Evolutionary conservation across 2,329 filamentous ascomycete genomes (phyloP), one percentile per base, ranked within the genome.

Genomic region (Ascochyta viciae-villosae): DNA sequence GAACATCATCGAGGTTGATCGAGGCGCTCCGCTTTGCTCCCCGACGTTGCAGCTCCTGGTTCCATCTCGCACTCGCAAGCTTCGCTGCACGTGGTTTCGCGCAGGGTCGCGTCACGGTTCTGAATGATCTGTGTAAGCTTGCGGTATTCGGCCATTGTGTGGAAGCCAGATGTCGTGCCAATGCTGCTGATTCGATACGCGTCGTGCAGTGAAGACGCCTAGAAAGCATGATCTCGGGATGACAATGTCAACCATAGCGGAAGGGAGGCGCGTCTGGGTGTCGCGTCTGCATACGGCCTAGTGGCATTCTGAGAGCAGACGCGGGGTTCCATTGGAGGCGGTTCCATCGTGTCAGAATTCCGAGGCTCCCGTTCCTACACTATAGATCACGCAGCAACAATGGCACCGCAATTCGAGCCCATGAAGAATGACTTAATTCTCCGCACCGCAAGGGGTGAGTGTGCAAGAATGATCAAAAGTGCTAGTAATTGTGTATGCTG

Each of bases 381-480:
- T 27, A 29, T 31, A 64, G 50, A 50, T 22, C n/a, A 19, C 38
- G 43, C 24, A 42, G 46, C 61, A 64, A 83, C 68, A 63, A 92
- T 92, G 89, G 80, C 81, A 59, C 82, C 86, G 67, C 78, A 87
- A 68, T 97, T 97, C 69, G 87, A 88, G 69, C 91, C 92, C 54
- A 80, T 98, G 75, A 87, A 96, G 80, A 99, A 99, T 78, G 94
- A 99, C 74, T 82, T 98, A 67, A 83, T 99, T 73, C 82, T 99
- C 56, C 87, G 95, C 74, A 91, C 94, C 67, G 95, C 95, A 64
- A 87, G 90, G 84, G 95, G 93, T 96, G 79, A 42, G 61, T 2
- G 15, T 10, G 27, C 6, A 24, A 13, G 12, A 31, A 1, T 6
- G 6, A 8, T 9, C 41, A 22, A 3, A 41, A n/a, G 6, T 15